These are phyloP conservation scores for Fusarium equiseti DNA, from an alignment of 2,329 filamentous ascomycete genomes.

Conservation along the genomic window DNA sequence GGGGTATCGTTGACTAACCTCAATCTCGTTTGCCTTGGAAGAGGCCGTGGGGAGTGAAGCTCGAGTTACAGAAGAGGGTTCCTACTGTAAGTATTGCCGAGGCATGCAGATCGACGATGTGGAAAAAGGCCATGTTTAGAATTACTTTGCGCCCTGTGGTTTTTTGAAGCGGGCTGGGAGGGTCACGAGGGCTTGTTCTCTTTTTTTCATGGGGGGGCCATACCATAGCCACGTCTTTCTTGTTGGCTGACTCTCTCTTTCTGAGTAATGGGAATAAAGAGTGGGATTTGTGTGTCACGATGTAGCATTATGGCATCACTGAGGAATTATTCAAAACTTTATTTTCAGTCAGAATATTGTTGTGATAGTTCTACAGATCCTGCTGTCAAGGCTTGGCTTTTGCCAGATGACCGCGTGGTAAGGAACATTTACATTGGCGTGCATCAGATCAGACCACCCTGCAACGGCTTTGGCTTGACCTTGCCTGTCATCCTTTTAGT, in stretches of 20 bases:
- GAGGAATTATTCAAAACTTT: not conserved
- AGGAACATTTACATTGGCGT: slow-evolving; percentile 12
- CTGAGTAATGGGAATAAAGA: slow-evolving; percentile 20
- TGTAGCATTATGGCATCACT: slow-evolving; percentile 24
- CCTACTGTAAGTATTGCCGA: slow-evolving; percentile 1
- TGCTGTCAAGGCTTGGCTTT: slow-evolving; percentile 16
- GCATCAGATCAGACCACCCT: slow-evolving; percentile 28
- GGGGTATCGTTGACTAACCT: slow-evolving; percentile 41
- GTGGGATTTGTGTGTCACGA: slow-evolving; percentile 2
- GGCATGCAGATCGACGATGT: slow-evolving; percentile 19
- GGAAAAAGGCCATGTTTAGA: slow-evolving; percentile 25
- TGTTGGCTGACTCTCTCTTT: slow-evolving; percentile 6
- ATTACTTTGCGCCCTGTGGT: slow-evolving; percentile 31
- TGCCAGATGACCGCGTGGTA: slow-evolving; percentile 9
- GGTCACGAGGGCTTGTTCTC: slow-evolving; percentile 29
- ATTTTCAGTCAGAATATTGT: not conserved
- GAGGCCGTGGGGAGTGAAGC: slow-evolving; percentile 31
- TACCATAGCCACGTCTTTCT: slow-evolving; percentile 11
- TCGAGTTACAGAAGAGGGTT: slow-evolving; percentile 1
- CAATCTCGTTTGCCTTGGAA: slow-evolving; percentile 45
- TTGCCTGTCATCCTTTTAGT: slow-evolving; percentile 2
- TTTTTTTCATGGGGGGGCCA: not conserved
- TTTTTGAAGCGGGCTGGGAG: slow-evolving; percentile 19
- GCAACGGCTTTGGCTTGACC: slow-evolving; percentile 19
- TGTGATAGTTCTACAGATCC: not conserved